Evolutionary conservation across 495 filamentous ascomycete species (phyloP), one percentile per base, ranked within the genome.

Genomic region (Penicillium robsamsonii): DNA sequence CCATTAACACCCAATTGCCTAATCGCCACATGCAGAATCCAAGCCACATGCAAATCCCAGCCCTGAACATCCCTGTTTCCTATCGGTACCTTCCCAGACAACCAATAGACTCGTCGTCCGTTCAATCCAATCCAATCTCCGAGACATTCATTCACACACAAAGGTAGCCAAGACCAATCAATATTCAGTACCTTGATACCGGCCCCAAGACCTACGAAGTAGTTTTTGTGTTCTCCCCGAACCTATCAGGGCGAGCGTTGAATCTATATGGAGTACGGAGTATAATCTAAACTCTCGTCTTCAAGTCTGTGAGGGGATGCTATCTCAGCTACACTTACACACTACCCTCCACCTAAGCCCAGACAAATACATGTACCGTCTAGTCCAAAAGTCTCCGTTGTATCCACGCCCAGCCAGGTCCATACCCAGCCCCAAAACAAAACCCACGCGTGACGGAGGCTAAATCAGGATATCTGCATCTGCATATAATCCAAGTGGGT

Each of bases 381-480:
- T 22, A 22, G 22, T 22, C 22, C 22, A 22, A 22, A 22, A 22
- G 22, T 22, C 22, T 22, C 22, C 4, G 11, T 17, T 37, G 2
- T 17, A 17, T 8, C 35, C 6, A 38, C 6, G 35, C n/a, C 33
- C 8, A 15, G 1, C 44, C 44, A 46, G 24, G 24, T 17, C 43
- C 24, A 17, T 1, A 15, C 15, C 24, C 8, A 17, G 9, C 3
- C 25, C 44, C 17, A 30, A 46, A 13, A 18, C 41, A 43, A 20
- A 43, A 42, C 18, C 27, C 20, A 33, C 41, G 42, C 52, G 17
- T 46, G 22, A 46, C 31, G 10, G 30, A 33, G 7, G 20, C 31
- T 46, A 43, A 40, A 54, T 9, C 18, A 37, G 52, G 52, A 30
- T 46, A 35, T 46, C 30, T 5, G 51, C 51, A 35, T 37, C 20